Conservation (phyloP, 1,139 yeast genomes). For the Debaryomyces subglobosus region DNA sequence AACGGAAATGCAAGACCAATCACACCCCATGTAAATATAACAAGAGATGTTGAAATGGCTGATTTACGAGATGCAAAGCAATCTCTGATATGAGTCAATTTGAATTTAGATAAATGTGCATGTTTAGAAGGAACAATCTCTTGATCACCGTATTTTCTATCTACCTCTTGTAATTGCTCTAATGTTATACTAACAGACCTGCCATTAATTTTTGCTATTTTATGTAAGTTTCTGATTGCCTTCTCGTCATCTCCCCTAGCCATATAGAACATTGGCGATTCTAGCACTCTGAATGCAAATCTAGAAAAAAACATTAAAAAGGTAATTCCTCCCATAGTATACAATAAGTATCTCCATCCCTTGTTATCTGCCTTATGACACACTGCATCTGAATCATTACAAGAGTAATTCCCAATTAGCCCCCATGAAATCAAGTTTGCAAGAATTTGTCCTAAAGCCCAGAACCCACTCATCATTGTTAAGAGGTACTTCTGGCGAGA, state of each 20-base stretch:
- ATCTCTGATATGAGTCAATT: constrained; percentile 31
- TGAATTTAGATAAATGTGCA: constrained; percentile 19
- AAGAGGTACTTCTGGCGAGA: constrained; percentile 41
- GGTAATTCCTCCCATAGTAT: constrained; percentile 44
- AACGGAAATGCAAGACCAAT: constrained; percentile 50
- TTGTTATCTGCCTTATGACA: constrained; percentile 41
- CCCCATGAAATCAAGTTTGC: constrained; percentile 47
- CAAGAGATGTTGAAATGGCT: constrained; percentile 37
- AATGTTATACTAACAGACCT: constrained; percentile 28
- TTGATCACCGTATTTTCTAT: constrained; percentile 18
- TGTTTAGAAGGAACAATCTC: neutral
- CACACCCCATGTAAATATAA: constrained; percentile 46
- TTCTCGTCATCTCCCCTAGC: constrained; percentile 41
- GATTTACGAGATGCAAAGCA: constrained; percentile 40
- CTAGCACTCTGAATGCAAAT: constrained; percentile 40
- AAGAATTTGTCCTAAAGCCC: constrained; percentile 47
- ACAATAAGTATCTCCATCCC: constrained; percentile 50
- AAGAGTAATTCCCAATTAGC: constrained; percentile 41
- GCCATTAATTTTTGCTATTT: constrained; percentile 40
- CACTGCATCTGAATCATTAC: constrained; percentile 23
- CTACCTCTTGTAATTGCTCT: constrained; percentile 34
- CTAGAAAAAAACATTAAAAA: constrained; percentile 39
- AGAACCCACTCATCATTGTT: constrained; percentile 48
- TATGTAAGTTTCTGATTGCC: constrained; percentile 39
- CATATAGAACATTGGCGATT: constrained; percentile 43